phyloP scores from a whole-genome alignment of 2,329 filamentous ascomycete genomes.

The Teratosphaeriaceae sp. region DNA sequence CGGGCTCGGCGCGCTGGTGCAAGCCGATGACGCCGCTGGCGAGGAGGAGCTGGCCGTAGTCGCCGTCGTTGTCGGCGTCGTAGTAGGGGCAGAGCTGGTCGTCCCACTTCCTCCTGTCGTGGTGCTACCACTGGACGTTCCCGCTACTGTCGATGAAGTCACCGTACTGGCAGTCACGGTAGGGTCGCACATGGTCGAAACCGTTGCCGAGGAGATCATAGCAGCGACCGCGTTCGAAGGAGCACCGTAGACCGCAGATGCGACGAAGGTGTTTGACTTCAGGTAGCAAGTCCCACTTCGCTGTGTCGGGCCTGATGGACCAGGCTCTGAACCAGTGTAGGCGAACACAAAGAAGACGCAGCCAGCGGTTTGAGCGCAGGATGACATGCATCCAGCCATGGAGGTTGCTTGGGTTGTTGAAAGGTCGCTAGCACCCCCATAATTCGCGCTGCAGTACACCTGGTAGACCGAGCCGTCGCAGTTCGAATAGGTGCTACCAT shows the following conservation, averaged over 20 bases:
- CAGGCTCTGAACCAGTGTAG: constrained; percentile 2
- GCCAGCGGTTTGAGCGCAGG: not conserved
- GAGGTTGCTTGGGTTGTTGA: not conserved
- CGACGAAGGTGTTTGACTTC: not conserved
- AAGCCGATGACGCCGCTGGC: constrained; percentile 3
- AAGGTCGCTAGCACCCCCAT: constrained; percentile 4
- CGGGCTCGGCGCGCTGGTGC: constrained; percentile 4
- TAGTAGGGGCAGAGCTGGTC: not conserved
- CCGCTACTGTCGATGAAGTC: not conserved
- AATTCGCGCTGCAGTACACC: constrained; percentile 3
- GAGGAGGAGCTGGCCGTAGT: constrained; percentile 1
- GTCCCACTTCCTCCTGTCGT: not conserved
- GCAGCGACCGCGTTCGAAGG: not conserved
- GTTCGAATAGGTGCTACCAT: constrained; percentile 1
- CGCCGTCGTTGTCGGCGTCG: not conserved
- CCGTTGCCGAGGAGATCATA: not conserved
- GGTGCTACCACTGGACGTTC: not conserved
- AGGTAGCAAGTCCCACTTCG: not conserved
- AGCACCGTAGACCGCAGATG: not conserved
- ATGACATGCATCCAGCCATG: constrained; percentile 5
- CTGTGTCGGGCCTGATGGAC: not conserved
- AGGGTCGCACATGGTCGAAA: not conserved
- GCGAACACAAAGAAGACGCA: constrained; percentile 2
- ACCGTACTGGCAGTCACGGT: not conserved
- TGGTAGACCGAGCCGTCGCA: constrained; percentile 6